A percentile compares a stretch with the other conserved stretches of the same genome.
Conservation (phyloP, 352 stramenopile species). For the Phytopythium mirpurense region DNA sequence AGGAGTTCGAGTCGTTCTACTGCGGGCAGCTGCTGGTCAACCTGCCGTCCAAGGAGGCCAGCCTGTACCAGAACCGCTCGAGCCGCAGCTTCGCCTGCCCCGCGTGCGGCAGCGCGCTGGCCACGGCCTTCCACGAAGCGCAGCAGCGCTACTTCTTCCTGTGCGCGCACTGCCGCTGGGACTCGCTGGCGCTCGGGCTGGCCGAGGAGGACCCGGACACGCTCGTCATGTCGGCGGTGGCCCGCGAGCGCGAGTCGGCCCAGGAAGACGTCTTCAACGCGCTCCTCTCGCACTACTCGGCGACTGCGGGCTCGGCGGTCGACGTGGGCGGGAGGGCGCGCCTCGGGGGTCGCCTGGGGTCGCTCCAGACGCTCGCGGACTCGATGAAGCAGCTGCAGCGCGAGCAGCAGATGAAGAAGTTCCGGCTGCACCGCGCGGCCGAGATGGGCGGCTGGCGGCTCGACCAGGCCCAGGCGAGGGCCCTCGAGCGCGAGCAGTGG, state of each 20-base stretch:
- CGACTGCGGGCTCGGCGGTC: slow-evolving; percentile 4
- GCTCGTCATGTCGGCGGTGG: slow-evolving; percentile 76
- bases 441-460: slow-evolving; percentile 78
- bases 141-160: slow-evolving; percentile 71
- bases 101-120: slow-evolving; percentile 52
- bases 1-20: slow-evolving; percentile 89
- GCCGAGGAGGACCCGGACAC: slow-evolving; percentile 77
- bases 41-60: slow-evolving; percentile 83
- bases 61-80: slow-evolving; percentile 85
- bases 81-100: slow-evolving; percentile 80
- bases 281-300: slow-evolving; percentile 53
- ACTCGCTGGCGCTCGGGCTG: slow-evolving; percentile 63
- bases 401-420: slow-evolving; percentile 85
- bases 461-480: slow-evolving; percentile 45
- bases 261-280: slow-evolving; percentile 77
- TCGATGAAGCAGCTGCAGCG: slow-evolving; percentile 80
- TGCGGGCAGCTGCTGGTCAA: slow-evolving; percentile 82
- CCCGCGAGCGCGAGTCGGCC: slow-evolving; percentile 59
- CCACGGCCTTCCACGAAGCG: slow-evolving; percentile 60
- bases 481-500: slow-evolving; percentile 56
- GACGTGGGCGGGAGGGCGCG: slow-evolving; percentile 11
- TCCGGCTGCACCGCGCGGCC: slow-evolving; percentile 42
- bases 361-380: slow-evolving; percentile 46
- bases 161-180: slow-evolving; percentile 82
- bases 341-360: slow-evolving; percentile 5